Conservation (phyloP, 805 yeast genomes). For the Wickerhamiella azymoides region DNA sequence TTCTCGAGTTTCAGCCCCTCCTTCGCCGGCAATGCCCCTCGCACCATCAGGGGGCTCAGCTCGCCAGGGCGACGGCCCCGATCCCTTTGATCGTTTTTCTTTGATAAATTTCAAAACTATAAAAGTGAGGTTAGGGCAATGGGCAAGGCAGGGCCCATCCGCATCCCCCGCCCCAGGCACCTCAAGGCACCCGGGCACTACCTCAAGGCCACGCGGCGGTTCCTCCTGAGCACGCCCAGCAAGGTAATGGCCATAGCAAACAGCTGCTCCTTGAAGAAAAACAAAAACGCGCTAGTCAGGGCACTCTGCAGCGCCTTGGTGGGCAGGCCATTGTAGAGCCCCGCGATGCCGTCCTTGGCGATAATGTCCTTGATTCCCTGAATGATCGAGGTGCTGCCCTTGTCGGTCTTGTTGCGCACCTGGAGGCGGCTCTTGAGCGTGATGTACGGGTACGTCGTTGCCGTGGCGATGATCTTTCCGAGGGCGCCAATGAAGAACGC, state of each 20-base stretch:
- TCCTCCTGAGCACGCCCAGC: constrained; percentile 31
- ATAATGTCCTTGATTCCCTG: constrained; percentile 40
- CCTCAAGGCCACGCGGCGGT: background rate
- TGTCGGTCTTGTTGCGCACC: constrained; percentile 33
- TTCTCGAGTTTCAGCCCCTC: too few species aligned
- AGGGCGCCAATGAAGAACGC: constrained; percentile 81
- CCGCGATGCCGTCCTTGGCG: constrained; percentile 54
- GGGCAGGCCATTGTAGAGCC: constrained; percentile 68
- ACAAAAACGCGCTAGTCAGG: constrained; percentile 76
- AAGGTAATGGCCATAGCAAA: constrained; percentile 43
- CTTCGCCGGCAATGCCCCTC: too few species aligned
- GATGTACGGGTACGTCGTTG: constrained; percentile 77
- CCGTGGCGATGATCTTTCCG: constrained; percentile 81
- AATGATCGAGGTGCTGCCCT: constrained; percentile 18
- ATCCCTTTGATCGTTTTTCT: too few species aligned
- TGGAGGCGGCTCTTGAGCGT: constrained; percentile 86
- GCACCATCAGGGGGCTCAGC: too few species aligned
- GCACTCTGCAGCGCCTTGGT: constrained; percentile 76
- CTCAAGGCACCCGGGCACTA: background rate
- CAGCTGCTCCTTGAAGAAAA: constrained; percentile 80
- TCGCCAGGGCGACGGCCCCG: too few species aligned
- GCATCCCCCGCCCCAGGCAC: background rate
- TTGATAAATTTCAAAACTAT: too few species aligned
- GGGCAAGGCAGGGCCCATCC: too few species aligned
- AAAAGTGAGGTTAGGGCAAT: too few species aligned